These are phyloP conservation scores for Noccaea bulbosa DNA, from an alignment of 345 rosid genomes.

Conservation along the genomic window DNA sequence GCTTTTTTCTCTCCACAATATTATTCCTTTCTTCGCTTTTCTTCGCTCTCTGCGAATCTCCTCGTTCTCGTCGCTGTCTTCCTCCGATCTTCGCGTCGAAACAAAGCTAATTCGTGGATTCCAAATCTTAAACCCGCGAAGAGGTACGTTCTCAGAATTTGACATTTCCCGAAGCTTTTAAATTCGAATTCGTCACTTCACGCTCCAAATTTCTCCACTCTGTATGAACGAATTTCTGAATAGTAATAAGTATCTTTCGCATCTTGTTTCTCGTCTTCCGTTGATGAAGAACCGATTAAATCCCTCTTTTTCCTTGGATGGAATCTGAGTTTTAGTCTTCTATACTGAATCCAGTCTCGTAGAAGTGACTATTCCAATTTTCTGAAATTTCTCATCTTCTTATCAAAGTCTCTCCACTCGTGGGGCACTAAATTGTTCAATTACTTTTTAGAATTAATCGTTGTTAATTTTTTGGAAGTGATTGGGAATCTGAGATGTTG, in stretches of 20 bases:
- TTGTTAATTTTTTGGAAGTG: neutral
- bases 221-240: neutral
- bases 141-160: constrained; percentile 19
- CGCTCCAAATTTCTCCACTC: constrained; percentile 17
- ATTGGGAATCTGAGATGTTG: constrained; percentile 26
- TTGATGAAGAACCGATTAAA: constrained; percentile 2
- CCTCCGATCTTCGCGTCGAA: constrained; percentile 14
- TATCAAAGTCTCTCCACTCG: neutral
- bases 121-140: neutral
- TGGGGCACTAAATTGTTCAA: neutral
- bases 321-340: constrained; percentile 30
- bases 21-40: neutral
- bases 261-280: neutral
- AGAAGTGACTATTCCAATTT: neutral
- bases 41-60: constrained; percentile 32
- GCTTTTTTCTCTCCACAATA: constrained; percentile 23
- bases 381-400: neutral
- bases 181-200: constrained; percentile 29
- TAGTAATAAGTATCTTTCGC: neutral
- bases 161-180: neutral
- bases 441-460: neutral
- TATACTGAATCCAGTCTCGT: neutral
- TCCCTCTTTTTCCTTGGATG: neutral
- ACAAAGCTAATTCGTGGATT: constrained; percentile 19
- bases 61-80: constrained; percentile 39